Base-by-base conservation (phyloP, 2,329 filamentous ascomycete species). In the Trichothecium sympodiale region DNA sequence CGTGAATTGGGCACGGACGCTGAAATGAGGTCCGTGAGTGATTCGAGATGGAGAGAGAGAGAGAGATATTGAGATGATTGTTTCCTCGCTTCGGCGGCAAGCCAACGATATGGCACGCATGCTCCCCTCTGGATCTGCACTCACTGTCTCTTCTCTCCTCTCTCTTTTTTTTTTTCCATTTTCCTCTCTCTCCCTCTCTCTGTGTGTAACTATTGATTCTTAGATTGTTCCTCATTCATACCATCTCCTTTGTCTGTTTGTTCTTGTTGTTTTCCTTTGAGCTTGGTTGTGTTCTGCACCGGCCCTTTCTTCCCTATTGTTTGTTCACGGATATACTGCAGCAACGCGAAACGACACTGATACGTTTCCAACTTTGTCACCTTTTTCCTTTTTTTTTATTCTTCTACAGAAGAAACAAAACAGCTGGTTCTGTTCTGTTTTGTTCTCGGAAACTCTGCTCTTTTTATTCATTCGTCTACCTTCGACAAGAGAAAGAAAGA, bases 91-190 rank as follows among this genome's bases (percentile, higher is more conserved):
- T 25, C 6, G 20, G 20, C 20, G 20, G 20, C 20, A 25, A 25
- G n/a, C n/a, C n/a, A n/a, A n/a, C n/a, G n/a, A n/a, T n/a, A n/a
- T n/a, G n/a, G 6, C 20, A 25, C 20, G 20, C 10, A 6, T 10
- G 10, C 28, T 31, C 18, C 34, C 18, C 5, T 16, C 26, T 13
- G 12, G 33, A 25, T 18, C n/a, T 27, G 14, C 28, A 17, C n/a
- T 31, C 16, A 8, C n/a, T 28, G 17, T 25, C 31, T 30, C 36
- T 29, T 18, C 16, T 16, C 28, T 31, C 28, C 27, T 35, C 32
- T 30, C 34, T 36, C 28, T 14, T 41, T 35, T 33, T 25, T 18
- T 33, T 35, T 31, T 27, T 39, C 33, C 25, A 29, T 29, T 17
- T 20, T 32, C 28, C 29, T 32, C 28, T 15, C 10, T 33, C 17